Evolutionary conservation across 1,284 basidiomycete species (phyloP).

Genomic region (Boletus smithii): DNA sequence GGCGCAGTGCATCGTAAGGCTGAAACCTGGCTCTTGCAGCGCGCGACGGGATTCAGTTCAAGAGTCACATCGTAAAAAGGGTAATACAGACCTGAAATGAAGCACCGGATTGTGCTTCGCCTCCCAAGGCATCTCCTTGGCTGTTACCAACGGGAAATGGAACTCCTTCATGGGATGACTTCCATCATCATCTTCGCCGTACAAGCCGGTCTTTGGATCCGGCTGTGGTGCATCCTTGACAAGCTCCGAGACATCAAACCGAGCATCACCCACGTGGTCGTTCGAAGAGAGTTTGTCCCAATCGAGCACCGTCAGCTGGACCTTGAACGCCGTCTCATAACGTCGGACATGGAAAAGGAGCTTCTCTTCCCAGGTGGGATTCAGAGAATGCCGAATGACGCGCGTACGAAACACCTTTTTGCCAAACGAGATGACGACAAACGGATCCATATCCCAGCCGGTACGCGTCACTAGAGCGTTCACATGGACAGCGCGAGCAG

Average conservation of each 20-base stretch:
- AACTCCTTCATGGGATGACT: constrained; percentile 68
- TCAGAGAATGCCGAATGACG: constrained; percentile 83
- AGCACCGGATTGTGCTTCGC: constrained; percentile 60
- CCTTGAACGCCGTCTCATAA: constrained; percentile 76
- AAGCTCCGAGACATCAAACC: constrained; percentile 69
- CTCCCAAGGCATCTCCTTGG: constrained; percentile 62
- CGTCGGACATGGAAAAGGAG: constrained; percentile 91
- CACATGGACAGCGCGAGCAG: not conserved
- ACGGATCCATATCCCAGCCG: constrained; percentile 97
- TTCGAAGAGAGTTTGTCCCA: constrained; percentile 94
- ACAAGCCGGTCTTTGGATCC: constrained; percentile 70
- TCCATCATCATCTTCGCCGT: constrained; percentile 40
- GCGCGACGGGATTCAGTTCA: constrained; percentile 8
- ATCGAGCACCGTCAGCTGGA: constrained; percentile 83
- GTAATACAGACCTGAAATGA: constrained; percentile 49
- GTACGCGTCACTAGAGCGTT: constrained; percentile 65
- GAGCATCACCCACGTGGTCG: constrained; percentile 79
- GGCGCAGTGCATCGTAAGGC: constrained; percentile 87
- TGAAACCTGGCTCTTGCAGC: constrained; percentile 84
- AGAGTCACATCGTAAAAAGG: not conserved
- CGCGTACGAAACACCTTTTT: constrained; percentile 96
- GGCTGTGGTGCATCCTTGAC: constrained; percentile 72
- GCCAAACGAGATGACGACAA: constrained; percentile 92
- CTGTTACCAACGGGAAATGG: constrained; percentile 50
- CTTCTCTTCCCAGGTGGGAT: constrained; percentile 94